These are phyloP conservation scores for Sisymbrium irio DNA, from an alignment of 345 rosid genomes.

Conservation along the genomic window DNA sequence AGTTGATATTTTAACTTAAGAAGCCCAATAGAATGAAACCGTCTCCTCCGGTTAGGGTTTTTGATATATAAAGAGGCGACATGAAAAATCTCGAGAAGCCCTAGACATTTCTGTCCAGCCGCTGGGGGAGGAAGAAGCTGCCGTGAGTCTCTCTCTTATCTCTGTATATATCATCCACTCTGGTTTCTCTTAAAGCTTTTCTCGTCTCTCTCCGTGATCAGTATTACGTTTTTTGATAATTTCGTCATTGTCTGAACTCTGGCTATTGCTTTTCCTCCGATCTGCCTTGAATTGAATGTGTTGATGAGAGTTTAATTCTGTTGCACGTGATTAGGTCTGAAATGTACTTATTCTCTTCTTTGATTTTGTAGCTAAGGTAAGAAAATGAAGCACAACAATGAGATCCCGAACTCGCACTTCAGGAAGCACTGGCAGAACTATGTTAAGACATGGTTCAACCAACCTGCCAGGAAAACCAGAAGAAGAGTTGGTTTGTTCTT, in stretches of 20 bases:
- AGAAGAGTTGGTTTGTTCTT: slow-evolving; percentile 49
- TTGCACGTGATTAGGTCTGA: neutral
- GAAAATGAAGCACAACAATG: slow-evolving; percentile 77
- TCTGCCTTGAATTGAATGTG: neutral
- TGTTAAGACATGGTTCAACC: slow-evolving; percentile 89
- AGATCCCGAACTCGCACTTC: slow-evolving; percentile 64
- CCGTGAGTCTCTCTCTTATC: slow-evolving; percentile 7
- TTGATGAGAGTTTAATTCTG: neutral
- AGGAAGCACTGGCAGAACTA: slow-evolving; percentile 85
- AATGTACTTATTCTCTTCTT: too few relatives aligned
- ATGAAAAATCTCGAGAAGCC: neutral
- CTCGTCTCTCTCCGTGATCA: neutral
- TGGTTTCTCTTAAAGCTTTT: neutral
- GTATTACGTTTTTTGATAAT: neutral
- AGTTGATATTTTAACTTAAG: neutral
- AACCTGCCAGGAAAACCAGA: slow-evolving; percentile 75
- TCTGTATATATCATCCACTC: neutral
- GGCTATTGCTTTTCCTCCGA: neutral
- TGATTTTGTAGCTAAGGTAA: neutral
- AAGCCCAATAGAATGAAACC: neutral
- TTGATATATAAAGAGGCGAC: neutral
- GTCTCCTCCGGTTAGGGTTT: neutral
- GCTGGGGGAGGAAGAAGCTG: neutral
- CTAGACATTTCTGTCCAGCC: slow-evolving; percentile 12
- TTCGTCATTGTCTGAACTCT: neutral